These are phyloP conservation scores for Mesembryanthemum crystallinum DNA, from an alignment of 148 eudicot species.

Conservation along the genomic window DNA sequence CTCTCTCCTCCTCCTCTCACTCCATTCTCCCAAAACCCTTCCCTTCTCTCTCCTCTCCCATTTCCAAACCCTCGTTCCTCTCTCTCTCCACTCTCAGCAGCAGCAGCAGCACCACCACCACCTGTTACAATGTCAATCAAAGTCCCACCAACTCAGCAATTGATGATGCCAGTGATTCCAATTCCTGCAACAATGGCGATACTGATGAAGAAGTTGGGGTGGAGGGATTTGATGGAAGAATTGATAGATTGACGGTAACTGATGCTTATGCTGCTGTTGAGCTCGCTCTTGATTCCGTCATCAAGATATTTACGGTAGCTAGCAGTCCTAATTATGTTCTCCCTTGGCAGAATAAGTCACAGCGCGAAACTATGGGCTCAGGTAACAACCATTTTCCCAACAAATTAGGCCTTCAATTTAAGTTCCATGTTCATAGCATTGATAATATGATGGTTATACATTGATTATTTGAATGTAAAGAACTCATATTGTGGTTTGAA, in stretches of 20 bases:
- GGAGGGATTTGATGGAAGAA: too few relatives aligned
- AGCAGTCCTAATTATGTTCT: too few relatives aligned
- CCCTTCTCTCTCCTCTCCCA: conserved; percentile 7
- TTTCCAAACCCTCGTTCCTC: background rate
- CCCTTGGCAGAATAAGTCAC: too few relatives aligned
- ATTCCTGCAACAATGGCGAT: background rate
- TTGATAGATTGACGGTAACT: too few relatives aligned
- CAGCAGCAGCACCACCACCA: background rate
- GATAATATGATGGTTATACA: background rate
- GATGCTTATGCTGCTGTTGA: too few relatives aligned
- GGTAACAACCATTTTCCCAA: background rate
- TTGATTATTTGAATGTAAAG: background rate
- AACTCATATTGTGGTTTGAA: too few relatives aligned
- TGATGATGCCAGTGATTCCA: conserved; percentile 7
- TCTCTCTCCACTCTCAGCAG: background rate
- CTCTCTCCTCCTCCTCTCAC: background rate
- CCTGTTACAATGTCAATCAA: background rate
- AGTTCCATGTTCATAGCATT: background rate
- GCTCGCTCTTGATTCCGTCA: too few relatives aligned
- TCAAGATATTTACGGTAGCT: too few relatives aligned
- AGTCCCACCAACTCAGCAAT: background rate
- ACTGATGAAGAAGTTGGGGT: background rate
- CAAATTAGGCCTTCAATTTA: background rate
- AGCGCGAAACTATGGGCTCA: too few relatives aligned
- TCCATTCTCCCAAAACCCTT: conserved; percentile 11